Evolutionary conservation across 768 basidiomycete species (phyloP).

Genomic region (Lactarius evosmus): DNA sequence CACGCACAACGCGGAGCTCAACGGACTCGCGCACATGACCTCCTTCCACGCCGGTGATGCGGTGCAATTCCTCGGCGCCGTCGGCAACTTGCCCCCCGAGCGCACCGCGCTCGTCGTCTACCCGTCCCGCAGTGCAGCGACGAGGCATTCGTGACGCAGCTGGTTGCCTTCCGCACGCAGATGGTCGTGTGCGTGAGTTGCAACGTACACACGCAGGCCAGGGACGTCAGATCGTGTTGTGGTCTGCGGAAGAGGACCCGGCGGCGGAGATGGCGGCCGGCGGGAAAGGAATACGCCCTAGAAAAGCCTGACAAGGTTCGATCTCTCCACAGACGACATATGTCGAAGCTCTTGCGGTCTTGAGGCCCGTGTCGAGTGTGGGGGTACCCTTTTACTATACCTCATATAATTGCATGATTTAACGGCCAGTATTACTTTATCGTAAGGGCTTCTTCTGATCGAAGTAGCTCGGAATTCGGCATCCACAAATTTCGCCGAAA

Average conservation of each 20-base stretch:
- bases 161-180: too few species aligned
- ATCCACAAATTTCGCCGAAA: conserved; percentile 39
- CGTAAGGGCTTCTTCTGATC: conserved; percentile 15
- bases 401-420: background rate
- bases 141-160: too few species aligned
- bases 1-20: conserved; percentile 60
- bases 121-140: conserved; percentile 88
- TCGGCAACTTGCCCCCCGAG: conserved; percentile 58
- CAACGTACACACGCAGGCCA: conserved; percentile 89
- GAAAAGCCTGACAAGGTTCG: too few species aligned
- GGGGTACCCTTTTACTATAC: background rate
- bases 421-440: too few species aligned
- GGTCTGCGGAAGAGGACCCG: conserved; percentile 48
- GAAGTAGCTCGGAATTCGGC: conserved; percentile 44
- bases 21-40: conserved; percentile 54
- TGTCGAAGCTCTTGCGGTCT: conserved; percentile 41
- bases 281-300: conserved; percentile 36
- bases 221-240: too few species aligned
- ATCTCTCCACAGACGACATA: conserved; percentile 72
- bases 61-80: conserved; percentile 76
- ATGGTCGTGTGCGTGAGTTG: conserved; percentile 90
- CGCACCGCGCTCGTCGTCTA: conserved; percentile 75
- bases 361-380: conserved; percentile 49
- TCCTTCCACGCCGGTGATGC: conserved; percentile 63
- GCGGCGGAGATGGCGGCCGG: too few species aligned